Conservation (phyloP, 805 yeast species). For the Suhomyces canberraensis region DNA sequence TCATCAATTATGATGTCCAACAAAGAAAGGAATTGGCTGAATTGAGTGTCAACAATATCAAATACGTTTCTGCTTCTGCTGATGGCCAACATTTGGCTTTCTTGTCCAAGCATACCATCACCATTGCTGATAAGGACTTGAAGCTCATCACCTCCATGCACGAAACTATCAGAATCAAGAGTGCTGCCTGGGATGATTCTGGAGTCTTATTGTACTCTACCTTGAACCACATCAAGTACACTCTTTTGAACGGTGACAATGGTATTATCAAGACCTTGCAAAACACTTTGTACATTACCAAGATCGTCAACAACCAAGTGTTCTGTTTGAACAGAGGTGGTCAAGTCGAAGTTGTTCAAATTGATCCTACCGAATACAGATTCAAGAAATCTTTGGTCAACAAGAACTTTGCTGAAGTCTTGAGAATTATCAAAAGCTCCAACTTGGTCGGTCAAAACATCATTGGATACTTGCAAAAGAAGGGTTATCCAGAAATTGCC, state of each 20-base stretch:
- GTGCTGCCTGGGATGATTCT: conserved; percentile 96
- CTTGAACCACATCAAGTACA: conserved; percentile 91
- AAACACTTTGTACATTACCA: conserved; percentile 78
- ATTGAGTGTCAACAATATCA: conserved; percentile 69
- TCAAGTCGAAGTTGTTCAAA: conserved; percentile 68
- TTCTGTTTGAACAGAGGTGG: conserved; percentile 85
- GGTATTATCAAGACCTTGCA: conserved; percentile 93
- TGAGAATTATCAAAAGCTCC: conserved; percentile 81
- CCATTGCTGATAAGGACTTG: conserved; percentile 77
- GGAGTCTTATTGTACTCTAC: conserved; percentile 92
- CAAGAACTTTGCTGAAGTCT: conserved; percentile 87
- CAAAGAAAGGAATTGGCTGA: conserved; percentile 78
- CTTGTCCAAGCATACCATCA: conserved; percentile 86
- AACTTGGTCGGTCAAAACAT: conserved; percentile 96
- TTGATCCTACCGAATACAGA: conserved; percentile 96
- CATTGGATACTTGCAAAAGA: conserved; percentile 88
- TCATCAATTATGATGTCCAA: conserved; percentile 85
- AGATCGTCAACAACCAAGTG: conserved; percentile 65
- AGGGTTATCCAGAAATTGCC: conserved; percentile 97
- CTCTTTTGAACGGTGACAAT: conserved; percentile 87
- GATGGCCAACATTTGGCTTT: conserved; percentile 88
- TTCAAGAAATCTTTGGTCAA: conserved; percentile 90
- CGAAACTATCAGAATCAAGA: conserved; percentile 93
- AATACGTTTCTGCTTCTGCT: conserved; percentile 84
- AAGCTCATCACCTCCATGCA: conserved; percentile 81